Conservation (phyloP, 371 early-diverging fungal species). For the Mucor saturninus region DNA sequence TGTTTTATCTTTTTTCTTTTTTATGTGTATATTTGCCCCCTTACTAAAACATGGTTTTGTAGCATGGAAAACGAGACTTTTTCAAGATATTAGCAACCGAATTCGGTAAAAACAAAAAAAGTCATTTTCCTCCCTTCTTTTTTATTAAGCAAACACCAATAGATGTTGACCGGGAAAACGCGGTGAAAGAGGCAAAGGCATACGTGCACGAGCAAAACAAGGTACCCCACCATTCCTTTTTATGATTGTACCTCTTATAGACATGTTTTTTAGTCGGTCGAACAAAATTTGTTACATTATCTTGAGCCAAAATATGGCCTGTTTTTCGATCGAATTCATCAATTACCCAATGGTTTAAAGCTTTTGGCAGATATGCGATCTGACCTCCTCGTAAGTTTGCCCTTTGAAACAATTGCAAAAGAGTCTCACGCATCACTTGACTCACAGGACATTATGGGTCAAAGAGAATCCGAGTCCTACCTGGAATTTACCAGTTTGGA, state of each 20-base stretch:
- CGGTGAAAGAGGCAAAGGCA: constrained; percentile 13
- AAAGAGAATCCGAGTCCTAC: constrained; percentile 3
- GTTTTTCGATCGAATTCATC: constrained; percentile 75
- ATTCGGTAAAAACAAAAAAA: constrained; percentile 44
- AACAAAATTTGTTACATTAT: constrained; percentile 62
- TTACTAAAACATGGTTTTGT: not conserved
- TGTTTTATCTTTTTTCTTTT: too few relatives aligned
- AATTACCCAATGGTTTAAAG: constrained; percentile 76
- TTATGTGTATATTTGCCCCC: not conserved
- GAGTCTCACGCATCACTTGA: not conserved
- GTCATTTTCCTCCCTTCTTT: not conserved
- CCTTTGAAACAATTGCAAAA: not conserved
- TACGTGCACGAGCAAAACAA: constrained; percentile 6
- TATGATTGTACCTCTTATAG: not conserved
- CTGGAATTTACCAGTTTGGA: constrained; percentile 8
- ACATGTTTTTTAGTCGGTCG: constrained; percentile 32
- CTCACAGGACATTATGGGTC: constrained; percentile 8
- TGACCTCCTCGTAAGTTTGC: constrained; percentile 61
- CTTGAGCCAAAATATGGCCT: constrained; percentile 66
- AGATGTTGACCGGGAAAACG: constrained; percentile 40
- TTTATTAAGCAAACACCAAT: constrained; percentile 10
- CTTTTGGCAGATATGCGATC: constrained; percentile 76
- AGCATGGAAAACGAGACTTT: constrained; percentile 57
- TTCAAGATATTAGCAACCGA: constrained; percentile 64
- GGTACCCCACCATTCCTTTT: not conserved